Percentiles rank a stretch among this genome's conserved stretches.
Conservation (phyloP, 1,139 yeast genomes). For the Meyerozyma sp. region DNA sequence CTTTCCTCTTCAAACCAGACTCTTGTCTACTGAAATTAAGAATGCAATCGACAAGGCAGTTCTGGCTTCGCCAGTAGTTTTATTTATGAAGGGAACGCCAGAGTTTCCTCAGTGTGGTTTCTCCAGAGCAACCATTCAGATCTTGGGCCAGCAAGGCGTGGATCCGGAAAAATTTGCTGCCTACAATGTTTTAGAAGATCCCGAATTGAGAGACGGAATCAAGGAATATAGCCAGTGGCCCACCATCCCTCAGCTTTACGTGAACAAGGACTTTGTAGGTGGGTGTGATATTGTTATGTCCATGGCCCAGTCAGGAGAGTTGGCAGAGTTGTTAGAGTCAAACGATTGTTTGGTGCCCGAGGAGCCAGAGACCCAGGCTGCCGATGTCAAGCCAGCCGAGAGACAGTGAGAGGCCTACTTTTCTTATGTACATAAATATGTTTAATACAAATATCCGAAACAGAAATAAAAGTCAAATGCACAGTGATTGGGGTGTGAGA, state of each 20-base stretch:
- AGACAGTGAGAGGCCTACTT: slow-evolving; percentile 18
- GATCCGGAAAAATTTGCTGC: slow-evolving; percentile 97
- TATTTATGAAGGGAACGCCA: slow-evolving; percentile 96
- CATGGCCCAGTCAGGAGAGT: slow-evolving; percentile 92
- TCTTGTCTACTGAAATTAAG: slow-evolving; percentile 71
- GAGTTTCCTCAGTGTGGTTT: slow-evolving; percentile 98
- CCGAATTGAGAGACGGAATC: slow-evolving; percentile 86
- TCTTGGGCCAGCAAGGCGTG: slow-evolving; percentile 94
- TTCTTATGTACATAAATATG: background rate
- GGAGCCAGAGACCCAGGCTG: slow-evolving; percentile 36
- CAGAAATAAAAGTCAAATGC: slow-evolving; percentile 1
- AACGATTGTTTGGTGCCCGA: slow-evolving; percentile 79
- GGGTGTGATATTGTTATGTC: slow-evolving; percentile 94
- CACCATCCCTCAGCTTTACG: slow-evolving; percentile 74
- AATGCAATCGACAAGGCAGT: slow-evolving; percentile 84
- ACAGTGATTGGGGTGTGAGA: background rate
- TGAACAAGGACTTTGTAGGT: slow-evolving; percentile 82
- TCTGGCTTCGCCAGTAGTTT: slow-evolving; percentile 83
- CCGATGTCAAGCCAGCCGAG: slow-evolving; percentile 36
- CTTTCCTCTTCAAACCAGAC: slow-evolving; percentile 28
- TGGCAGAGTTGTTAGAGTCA: slow-evolving; percentile 74
- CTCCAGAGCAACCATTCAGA: slow-evolving; percentile 89
- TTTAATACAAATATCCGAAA: background rate
- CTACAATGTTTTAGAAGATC: slow-evolving; percentile 91
- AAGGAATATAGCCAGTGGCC: slow-evolving; percentile 97